Evolutionary conservation across 805 yeast genomes (phyloP).

Genomic region (Suhomyces faveliae): DNA sequence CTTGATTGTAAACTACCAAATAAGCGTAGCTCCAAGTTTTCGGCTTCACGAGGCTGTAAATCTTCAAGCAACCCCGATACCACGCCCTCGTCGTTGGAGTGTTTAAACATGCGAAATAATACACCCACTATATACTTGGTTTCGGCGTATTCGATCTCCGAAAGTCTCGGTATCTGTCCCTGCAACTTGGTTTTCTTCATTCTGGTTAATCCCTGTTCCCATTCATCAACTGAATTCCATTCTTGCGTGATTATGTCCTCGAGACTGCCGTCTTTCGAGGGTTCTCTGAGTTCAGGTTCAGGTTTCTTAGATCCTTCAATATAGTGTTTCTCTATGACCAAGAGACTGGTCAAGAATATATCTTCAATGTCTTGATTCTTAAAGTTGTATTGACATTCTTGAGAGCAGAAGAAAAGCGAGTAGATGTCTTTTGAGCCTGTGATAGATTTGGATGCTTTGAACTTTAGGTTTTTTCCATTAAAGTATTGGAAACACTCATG

Average conservation of each 20-base stretch:
- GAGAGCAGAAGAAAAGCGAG: conserved; percentile 56
- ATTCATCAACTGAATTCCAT: conserved; percentile 39
- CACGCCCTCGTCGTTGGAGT: conserved; percentile 1
- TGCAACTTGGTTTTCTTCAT: conserved; percentile 37
- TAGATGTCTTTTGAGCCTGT: conserved; percentile 15
- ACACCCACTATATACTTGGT: conserved; percentile 47
- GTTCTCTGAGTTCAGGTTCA: conserved; percentile 24
- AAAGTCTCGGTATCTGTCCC: conserved; percentile 42
- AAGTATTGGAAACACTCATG: conserved; percentile 50
- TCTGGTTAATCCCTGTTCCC: conserved; percentile 34
- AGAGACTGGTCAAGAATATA: conserved; percentile 33
- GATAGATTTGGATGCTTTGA: conserved; percentile 26
- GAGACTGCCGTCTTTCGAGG: conserved; percentile 12
- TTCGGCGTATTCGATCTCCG: conserved; percentile 52
- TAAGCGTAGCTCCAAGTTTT: conserved; percentile 19
- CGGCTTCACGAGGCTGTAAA: background rate
- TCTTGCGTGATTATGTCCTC: conserved; percentile 15
- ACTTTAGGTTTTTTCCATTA: conserved; percentile 47
- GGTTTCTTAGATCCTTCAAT: conserved; percentile 19
- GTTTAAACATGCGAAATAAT: conserved; percentile 29
- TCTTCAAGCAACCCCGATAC: background rate
- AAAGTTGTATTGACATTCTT: conserved; percentile 42
- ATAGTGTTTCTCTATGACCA: conserved; percentile 35
- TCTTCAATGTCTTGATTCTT: conserved; percentile 31
- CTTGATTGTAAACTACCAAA: conserved; percentile 52